phyloP scores from a whole-genome alignment of 352 stramenopile genomes.

The Pythium phragmiticola region DNA sequence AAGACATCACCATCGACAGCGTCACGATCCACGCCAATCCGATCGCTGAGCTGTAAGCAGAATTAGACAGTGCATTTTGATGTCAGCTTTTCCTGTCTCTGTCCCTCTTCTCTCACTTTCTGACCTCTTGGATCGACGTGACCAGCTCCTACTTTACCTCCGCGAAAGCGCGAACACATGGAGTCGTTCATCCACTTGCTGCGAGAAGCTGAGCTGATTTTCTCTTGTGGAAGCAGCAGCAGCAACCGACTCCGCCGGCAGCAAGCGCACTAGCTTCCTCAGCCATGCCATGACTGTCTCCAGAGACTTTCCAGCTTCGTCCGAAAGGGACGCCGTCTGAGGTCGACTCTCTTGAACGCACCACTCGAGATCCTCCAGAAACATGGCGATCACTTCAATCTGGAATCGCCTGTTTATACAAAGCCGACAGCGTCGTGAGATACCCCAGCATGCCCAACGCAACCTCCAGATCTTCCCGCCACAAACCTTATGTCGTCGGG shows the following conservation, averaged over 20 bases:
- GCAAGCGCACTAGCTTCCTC: conserved; percentile 52
- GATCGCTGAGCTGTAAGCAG: conserved; percentile 60
- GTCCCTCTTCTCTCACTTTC: too few relatives aligned
- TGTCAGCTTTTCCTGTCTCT: too few relatives aligned
- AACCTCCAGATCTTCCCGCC: too few relatives aligned
- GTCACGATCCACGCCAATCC: conserved; percentile 94
- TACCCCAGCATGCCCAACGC: too few relatives aligned
- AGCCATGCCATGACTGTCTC: conserved; percentile 37
- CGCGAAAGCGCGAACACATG: too few relatives aligned
- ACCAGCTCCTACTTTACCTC: too few relatives aligned
- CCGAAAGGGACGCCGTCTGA: not conserved
- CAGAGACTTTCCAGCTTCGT: conserved; percentile 5
- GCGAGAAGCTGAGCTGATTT: not conserved
- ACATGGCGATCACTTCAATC: conserved; percentile 45
- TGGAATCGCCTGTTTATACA: conserved; percentile 40
- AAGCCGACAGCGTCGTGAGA: not conserved
- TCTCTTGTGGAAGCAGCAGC: not conserved
- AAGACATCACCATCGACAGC: conserved; percentile 86
- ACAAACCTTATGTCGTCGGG: conserved; percentile 36
- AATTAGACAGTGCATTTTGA: not conserved
- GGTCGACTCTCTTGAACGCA: not conserved
- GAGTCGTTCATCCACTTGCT: conserved; percentile 14
- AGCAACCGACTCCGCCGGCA: conserved; percentile 35
- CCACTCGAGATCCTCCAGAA: conserved; percentile 60
- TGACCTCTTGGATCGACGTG: too few relatives aligned